A percentile compares a stretch with the other conserved stretches of the same genome.
These are phyloP conservation scores for Aspergillus caelatus DNA, from an alignment of 2,329 filamentous ascomycete genomes.

Conservation along the genomic window DNA sequence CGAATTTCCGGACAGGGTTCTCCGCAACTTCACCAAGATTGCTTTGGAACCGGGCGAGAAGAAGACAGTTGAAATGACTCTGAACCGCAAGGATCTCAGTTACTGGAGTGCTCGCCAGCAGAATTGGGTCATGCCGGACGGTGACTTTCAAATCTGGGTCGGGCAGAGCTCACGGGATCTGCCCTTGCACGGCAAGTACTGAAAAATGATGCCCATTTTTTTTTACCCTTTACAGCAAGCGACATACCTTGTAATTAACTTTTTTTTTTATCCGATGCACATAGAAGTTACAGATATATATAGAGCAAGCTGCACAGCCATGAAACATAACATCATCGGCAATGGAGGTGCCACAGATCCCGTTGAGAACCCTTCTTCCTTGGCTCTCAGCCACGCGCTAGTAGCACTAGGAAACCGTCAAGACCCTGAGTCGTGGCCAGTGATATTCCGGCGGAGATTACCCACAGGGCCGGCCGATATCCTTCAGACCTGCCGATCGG, in stretches of 20 bases:
- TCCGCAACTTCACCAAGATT: slow-evolving; percentile 75
- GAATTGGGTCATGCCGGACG: slow-evolving; percentile 68
- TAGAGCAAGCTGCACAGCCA: neutral
- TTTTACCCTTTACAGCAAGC: neutral
- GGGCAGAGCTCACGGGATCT: slow-evolving; percentile 42
- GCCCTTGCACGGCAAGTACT: slow-evolving; percentile 22
- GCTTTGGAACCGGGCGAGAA: slow-evolving; percentile 58
- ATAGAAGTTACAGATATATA: neutral
- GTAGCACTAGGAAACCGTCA: neutral
- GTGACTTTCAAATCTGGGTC: slow-evolving; percentile 37
- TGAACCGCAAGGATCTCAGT: slow-evolving; percentile 71
- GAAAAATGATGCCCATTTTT: neutral
- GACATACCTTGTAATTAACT: neutral
- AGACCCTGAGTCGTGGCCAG: neutral
- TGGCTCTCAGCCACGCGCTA: neutral
- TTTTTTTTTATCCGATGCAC: neutral
- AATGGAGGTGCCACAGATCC: neutral
- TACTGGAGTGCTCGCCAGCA: slow-evolving; percentile 70
- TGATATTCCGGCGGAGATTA: neutral
- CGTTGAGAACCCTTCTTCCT: neutral
- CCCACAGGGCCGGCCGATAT: neutral
- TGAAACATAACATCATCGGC: neutral
- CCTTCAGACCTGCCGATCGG: neutral
- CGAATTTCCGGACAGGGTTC: slow-evolving; percentile 65
- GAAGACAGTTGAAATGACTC: slow-evolving; percentile 56